These are phyloP conservation scores for Cafeteria roenbergensis DNA, from an alignment of 108 stramenopile genomes.

Conservation along the genomic window DNA sequence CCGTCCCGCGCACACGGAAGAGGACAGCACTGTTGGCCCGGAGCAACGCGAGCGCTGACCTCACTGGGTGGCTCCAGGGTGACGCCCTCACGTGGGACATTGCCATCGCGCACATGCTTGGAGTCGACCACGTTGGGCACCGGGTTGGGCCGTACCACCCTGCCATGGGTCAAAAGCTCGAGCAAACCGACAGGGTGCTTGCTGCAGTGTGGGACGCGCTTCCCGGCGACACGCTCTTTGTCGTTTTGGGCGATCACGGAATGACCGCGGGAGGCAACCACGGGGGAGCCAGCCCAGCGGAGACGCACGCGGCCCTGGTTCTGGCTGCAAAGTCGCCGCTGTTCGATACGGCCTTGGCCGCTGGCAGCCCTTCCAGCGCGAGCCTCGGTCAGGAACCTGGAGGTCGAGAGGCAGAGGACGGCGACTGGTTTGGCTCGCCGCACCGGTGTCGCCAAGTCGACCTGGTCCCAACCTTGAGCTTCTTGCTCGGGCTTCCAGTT, in stretches of 20 bases:
- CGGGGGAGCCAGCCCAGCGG: slow-evolving; percentile 85
- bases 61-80: too few species aligned
- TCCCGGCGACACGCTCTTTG: slow-evolving; percentile 44
- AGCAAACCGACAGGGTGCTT: slow-evolving; percentile 70
- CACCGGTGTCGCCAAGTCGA: slow-evolving; percentile 72
- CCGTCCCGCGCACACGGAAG: too few species aligned
- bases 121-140: slow-evolving; percentile 93
- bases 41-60: background rate
- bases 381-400: background rate
- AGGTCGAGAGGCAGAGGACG: background rate
- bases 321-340: slow-evolving; percentile 42
- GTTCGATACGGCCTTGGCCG: slow-evolving; percentile 1
- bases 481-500: slow-evolving; percentile 72
- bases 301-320: slow-evolving; percentile 77
- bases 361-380: background rate
- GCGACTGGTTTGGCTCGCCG: slow-evolving; percentile 22
- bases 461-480: slow-evolving; percentile 75
- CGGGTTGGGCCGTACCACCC: slow-evolving; percentile 70
- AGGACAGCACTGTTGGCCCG: slow-evolving; percentile 1
- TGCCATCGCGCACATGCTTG: slow-evolving; percentile 71
- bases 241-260: slow-evolving; percentile 72
- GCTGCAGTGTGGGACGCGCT: slow-evolving; percentile 42
- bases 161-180: slow-evolving; percentile 70
- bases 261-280: slow-evolving; percentile 98
- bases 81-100: too few species aligned